Percentiles rank a stretch among this genome's conserved stretches.
Conservation (phyloP, 2,329 filamentous ascomycete species). For the Aspergillus quadricinctus region DNA sequence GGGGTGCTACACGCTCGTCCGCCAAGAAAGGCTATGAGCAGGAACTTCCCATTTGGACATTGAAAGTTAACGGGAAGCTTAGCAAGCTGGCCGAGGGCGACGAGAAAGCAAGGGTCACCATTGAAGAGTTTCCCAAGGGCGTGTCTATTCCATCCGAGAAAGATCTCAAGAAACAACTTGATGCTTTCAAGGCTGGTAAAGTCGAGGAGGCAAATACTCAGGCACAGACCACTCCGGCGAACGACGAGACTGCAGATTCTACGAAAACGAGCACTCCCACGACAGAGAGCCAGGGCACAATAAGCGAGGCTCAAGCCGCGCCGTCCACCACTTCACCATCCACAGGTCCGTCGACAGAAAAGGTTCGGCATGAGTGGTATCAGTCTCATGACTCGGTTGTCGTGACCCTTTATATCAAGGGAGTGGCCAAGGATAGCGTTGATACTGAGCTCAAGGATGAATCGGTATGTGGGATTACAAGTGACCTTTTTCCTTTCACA, state of each 20-base stretch:
- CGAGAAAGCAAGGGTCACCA: constrained; percentile 40
- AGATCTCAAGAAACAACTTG: constrained; percentile 33
- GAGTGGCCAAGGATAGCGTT: constrained; percentile 55
- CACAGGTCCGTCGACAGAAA: constrained; percentile 40
- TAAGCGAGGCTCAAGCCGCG: background rate
- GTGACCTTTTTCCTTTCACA: constrained; percentile 13
- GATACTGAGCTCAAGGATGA: constrained; percentile 49
- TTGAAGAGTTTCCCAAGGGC: constrained; percentile 52
- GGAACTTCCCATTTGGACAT: constrained; percentile 54
- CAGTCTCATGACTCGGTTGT: constrained; percentile 59
- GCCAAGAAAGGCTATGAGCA: constrained; percentile 23
- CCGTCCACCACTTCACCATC: constrained; percentile 4
- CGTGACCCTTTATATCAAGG: constrained; percentile 63
- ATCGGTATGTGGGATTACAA: constrained; percentile 33
- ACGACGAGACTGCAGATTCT: constrained; percentile 1
- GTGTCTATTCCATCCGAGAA: constrained; percentile 42
- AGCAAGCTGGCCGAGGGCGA: constrained; percentile 48
- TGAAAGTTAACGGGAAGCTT: constrained; percentile 52
- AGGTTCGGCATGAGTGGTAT: constrained; percentile 67
- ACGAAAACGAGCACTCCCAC: background rate
- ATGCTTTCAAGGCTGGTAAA: constrained; percentile 26
- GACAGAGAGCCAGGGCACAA: constrained; percentile 3
- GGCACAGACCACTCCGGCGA: background rate
- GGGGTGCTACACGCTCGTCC: constrained; percentile 7
- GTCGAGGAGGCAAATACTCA: constrained; percentile 1